phyloP scores from a whole-genome alignment of 140 eudicot genomes.

The Erigeron philadelphicus region DNA sequence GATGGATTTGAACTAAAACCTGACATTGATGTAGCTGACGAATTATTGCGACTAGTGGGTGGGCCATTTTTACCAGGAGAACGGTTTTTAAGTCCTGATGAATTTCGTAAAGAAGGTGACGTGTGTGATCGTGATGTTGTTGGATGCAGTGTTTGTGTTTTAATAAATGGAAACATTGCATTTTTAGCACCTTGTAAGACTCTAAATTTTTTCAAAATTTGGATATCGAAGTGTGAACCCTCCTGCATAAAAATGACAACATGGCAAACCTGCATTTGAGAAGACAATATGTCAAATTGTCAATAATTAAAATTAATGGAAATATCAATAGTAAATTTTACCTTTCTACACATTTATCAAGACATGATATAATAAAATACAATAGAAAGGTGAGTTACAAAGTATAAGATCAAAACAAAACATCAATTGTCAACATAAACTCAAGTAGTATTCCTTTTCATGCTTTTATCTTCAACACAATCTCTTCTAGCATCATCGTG shows the following conservation, averaged over 20 bases:
- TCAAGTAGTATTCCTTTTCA: neutral
- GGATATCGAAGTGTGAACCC: conserved; percentile 77
- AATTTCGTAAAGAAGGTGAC: conserved; percentile 42
- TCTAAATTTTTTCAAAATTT: conserved; percentile 59
- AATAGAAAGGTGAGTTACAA: neutral
- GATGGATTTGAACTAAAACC: conserved; percentile 70
- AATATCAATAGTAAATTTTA: neutral
- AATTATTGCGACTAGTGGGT: conserved; percentile 48
- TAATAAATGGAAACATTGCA: conserved; percentile 51
- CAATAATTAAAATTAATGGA: conserved; percentile 22
- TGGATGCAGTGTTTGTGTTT: conserved; percentile 44
- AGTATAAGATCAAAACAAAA: neutral
- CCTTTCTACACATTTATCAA: neutral
- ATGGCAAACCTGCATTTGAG: conserved; percentile 81
- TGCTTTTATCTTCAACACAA: neutral
- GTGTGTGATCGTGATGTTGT: conserved; percentile 40
- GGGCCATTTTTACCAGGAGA: conserved; percentile 65
- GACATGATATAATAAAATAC: neutral
- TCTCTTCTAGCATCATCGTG: neutral
- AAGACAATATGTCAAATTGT: conserved; percentile 14
- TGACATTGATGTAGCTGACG: conserved; percentile 50
- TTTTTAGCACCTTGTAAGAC: conserved; percentile 82
- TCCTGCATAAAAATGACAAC: conserved; percentile 63
- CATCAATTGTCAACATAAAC: neutral
- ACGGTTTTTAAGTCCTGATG: conserved; percentile 46